A percentile compares a stretch with the other conserved stretches of the same genome.
phyloP scores from a whole-genome alignment of 495 filamentous ascomycete genomes.

The Aspergillus affinis region DNA sequence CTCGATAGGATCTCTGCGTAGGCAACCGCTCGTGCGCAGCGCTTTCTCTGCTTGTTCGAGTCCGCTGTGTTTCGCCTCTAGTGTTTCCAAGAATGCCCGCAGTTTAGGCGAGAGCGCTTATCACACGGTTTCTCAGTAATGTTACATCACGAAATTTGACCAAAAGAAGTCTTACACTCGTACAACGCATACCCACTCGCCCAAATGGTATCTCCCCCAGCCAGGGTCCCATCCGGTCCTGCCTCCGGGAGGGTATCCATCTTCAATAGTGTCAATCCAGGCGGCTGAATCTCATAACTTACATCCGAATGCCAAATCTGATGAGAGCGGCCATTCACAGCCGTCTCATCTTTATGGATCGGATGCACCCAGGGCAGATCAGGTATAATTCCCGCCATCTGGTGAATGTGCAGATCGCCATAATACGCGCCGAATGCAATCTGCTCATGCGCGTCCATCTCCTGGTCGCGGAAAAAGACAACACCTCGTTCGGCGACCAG shows the following conservation, averaged over 20 bases:
- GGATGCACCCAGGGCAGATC: conserved; percentile 14
- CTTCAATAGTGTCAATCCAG: conserved; percentile 29
- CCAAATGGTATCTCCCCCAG: conserved; percentile 32
- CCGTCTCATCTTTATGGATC: conserved; percentile 14
- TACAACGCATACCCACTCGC: conserved; percentile 19
- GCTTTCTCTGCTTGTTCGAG: conserved; percentile 15
- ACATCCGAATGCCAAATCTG: conserved; percentile 28
- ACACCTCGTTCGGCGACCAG: conserved; percentile 45
- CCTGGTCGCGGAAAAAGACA: conserved; percentile 46
- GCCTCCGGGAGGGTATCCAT: conserved; percentile 26
- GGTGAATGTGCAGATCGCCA: conserved; percentile 17
- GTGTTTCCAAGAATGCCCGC: conserved; percentile 16
- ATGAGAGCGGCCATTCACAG: conserved; percentile 13
- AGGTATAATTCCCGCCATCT: conserved; percentile 14
- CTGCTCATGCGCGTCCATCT: conserved; percentile 31
- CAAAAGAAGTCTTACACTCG: conserved; percentile 13
- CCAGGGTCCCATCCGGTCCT: conserved; percentile 1
- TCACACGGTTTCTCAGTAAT: not conserved
- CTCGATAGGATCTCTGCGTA: conserved; percentile 12
- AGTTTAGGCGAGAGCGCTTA: conserved; percentile 25
- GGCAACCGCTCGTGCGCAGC: conserved; percentile 8
- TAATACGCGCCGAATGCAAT: conserved; percentile 25
- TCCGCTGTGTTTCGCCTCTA: conserved; percentile 12
- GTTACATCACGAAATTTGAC: not conserved
- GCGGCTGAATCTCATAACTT: conserved; percentile 31